Base-by-base conservation (phyloP, 805 yeast species). In the Nakazawaea wickerhamii region DNA sequence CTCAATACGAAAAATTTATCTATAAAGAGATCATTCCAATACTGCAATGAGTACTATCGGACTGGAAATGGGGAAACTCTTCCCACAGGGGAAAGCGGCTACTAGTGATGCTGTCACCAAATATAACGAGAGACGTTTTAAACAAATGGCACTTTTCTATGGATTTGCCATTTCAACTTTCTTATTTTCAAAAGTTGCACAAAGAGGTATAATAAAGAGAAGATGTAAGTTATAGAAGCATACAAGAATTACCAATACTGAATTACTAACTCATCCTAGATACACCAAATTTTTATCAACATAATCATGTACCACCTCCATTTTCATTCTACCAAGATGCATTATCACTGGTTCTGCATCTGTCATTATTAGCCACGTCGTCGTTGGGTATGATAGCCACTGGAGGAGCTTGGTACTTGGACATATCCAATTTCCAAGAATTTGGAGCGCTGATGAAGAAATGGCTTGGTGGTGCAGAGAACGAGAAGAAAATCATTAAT, bases 261-360 rank as follows among this genome's bases (percentile, higher is more conserved):
- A n/a, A n/a, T n/a, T 30, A 30, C 34, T 28, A 26, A 40, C 27
- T 23, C 37, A 28, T 7, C 14, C 8, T 40, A 65, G 75, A 78
- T 52, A 61, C 78, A 5, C 96, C 96, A 6, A 73, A 72, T 33
- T 69, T 80, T 53, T 90, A 85, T 61, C 89, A 86, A 53, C 87
- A 90, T 10, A 89, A 89, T 61, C 91, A 88, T 54, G 73, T 77
- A 44, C 95, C 95, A 2, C 96, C 96, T 4, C 70, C 79, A n/a
- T 84, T 81, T 55, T 81, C 84, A 23, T 80, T 85, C 57, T 79
- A 85, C 48, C 75, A 78, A 42, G 96, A 89, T 58, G 96, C 96
- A 2, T 76, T 87, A 26, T 78, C 80, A 31, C 96, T 96, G 0
- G 87, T 90, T 3, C 77, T 82, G 0, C 81, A 85, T 31, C 95